Evolutionary conservation across 768 basidiomycete genomes (phyloP), one percentile per base, ranked within the genome.

Genomic region (Dacryopinax primogenitus): DNA sequence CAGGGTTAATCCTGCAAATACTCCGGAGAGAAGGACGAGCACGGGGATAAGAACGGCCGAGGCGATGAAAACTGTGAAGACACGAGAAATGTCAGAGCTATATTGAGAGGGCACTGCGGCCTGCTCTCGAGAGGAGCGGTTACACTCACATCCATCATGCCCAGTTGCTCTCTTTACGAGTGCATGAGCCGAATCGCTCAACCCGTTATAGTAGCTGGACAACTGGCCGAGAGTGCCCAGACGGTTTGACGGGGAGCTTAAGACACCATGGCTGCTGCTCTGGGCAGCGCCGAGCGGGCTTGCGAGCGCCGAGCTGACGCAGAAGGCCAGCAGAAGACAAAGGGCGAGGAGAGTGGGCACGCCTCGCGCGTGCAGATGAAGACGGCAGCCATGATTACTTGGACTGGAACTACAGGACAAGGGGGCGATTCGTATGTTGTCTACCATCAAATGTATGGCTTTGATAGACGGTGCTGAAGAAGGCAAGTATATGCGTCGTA

Each of bases 1-100:
- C 51, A 94, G 78, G 66, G 92, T 94, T 69, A 93, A 30, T 3
- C 65, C 73, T 80, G 91, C 91, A 82, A 93, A 92, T 66, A 92
- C 70, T 72, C 91, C 91, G 66, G 88, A 92, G 68, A 87, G 72
- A 61, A 91, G 73, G 63, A 93, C 92, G 70, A 92, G 85, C 34
- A 92, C 72, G 63, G 92, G 92, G 45, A 93, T 92, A 76, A 93
- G 85, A 71, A 76, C 74, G 7, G 77, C 78, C 66, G 78, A 78
- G 65, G 77, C 72, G 69, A 80, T 68, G 51, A 68, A 66, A 41
- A 44, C 51, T 58, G 26, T 58, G 13, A 28, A 9, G 4, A 58
- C 4, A 23, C 16, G 3, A 21, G 21, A 15, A 15, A 6, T 23
- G 11, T 58, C 11, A 30, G 13, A 58, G 32, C 18, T 44, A 6